Percentiles rank a stretch among this genome's conserved stretches.
phyloP scores from a whole-genome alignment of 768 basidiomycete genomes.

The Boletus rex-veris region DNA sequence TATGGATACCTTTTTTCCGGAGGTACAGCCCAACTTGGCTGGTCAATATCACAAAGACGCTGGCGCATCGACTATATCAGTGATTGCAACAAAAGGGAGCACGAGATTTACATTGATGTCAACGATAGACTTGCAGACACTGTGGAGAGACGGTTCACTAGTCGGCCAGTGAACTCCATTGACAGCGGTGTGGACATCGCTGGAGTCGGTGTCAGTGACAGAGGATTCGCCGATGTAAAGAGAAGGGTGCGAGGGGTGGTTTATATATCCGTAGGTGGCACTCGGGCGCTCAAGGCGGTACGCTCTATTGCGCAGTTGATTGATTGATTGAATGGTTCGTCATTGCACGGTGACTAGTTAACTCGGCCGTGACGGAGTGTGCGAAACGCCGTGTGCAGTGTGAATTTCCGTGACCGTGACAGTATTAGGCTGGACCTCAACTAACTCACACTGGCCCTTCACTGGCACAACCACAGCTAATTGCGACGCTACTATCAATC shows the following conservation, averaged over 20 bases:
- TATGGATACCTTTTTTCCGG: constrained; percentile 10
- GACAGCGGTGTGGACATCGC: constrained; percentile 1
- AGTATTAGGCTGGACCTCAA: no score
- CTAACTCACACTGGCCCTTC: neutral
- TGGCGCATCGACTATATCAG: neutral
- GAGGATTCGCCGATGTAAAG: neutral
- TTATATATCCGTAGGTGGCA: constrained; percentile 11
- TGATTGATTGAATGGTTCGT: neutral
- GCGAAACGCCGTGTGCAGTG: neutral
- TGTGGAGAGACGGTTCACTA: constrained; percentile 5
- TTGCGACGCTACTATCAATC: neutral
- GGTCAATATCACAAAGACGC: constrained; percentile 22
- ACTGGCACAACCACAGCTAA: neutral
- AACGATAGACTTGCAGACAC: constrained; percentile 13
- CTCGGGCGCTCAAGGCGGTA: neutral
- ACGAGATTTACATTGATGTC: constrained; percentile 6
- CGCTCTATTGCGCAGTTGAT: neutral
- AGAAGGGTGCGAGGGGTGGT: neutral
- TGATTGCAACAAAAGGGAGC: neutral
- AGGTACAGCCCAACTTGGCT: constrained; percentile 24
- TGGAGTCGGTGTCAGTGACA: neutral
- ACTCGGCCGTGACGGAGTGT: no score
- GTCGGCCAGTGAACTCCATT: neutral
- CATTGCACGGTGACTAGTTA: neutral
- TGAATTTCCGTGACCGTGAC: constrained; percentile 3